phyloP scores from a whole-genome alignment of 768 basidiomycete species.

The Pholiota microspora region DNA sequence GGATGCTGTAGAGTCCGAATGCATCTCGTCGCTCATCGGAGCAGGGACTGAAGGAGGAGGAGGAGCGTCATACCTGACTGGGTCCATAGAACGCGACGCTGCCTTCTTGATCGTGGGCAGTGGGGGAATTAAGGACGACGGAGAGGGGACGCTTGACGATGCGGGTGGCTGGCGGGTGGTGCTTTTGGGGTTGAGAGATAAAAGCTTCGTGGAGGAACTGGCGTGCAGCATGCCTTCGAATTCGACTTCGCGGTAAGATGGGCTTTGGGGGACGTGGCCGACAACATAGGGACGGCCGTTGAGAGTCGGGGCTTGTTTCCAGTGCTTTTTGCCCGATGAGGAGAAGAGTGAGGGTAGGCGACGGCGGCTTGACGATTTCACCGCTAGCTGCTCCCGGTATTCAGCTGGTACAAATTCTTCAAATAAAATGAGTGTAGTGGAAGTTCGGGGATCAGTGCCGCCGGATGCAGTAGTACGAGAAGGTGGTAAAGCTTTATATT shows the following conservation, averaged over 20 bases:
- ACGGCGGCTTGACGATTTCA: constrained; percentile 48
- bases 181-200: constrained; percentile 34
- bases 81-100: constrained; percentile 18
- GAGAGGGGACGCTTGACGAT: constrained; percentile 4
- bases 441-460: constrained; percentile 65
- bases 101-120: constrained; percentile 19
- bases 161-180: constrained; percentile 17
- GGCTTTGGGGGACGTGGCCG: constrained; percentile 54
- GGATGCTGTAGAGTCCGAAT: constrained; percentile 28
- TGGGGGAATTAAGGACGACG: constrained; percentile 13
- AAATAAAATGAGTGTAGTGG: constrained; percentile 73
- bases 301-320: constrained; percentile 82
- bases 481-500: constrained; percentile 76
- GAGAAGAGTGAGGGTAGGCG: constrained; percentile 72
- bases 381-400: constrained; percentile 74
- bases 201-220: constrained; percentile 43
- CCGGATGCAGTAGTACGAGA: constrained; percentile 34
- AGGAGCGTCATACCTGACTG: constrained; percentile 18
- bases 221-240: constrained; percentile 74
- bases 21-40: constrained; percentile 33
- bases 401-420: constrained; percentile 94
- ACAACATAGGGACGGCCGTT: constrained; percentile 77
- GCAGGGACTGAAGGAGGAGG: constrained; percentile 15
- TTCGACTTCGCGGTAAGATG: constrained; percentile 63
- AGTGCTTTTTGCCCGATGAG: constrained; percentile 52